Conservation (phyloP, 2,329 filamentous ascomycete species). For the Akanthomyces dipterigenus region DNA sequence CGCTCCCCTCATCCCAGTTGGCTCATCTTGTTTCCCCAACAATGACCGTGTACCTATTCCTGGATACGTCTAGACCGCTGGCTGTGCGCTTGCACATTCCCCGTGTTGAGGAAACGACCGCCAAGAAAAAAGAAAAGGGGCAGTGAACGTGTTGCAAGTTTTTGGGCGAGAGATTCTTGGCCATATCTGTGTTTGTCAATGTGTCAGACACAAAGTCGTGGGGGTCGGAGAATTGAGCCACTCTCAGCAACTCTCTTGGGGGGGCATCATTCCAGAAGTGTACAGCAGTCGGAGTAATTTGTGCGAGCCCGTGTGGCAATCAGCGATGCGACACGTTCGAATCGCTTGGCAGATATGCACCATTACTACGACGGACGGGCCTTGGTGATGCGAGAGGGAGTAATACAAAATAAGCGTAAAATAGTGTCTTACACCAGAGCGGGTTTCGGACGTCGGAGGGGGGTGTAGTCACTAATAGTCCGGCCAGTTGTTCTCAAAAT, state of each 20-base stretch:
- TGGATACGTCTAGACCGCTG: not conserved
- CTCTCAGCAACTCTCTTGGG: too few relatives aligned
- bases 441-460: conserved; percentile 6
- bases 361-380: conserved; percentile 1
- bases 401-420: conserved; percentile 12
- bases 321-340: not conserved
- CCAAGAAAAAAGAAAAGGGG: not conserved
- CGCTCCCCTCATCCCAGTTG: not conserved
- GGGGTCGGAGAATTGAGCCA: too few relatives aligned
- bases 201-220: too few relatives aligned
- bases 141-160: not conserved
- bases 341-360: not conserved
- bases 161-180: too few relatives aligned
- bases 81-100: not conserved
- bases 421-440: conserved; percentile 2
- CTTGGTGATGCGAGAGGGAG: not conserved
- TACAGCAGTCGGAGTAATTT: not conserved
- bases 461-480: not conserved
- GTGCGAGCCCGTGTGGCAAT: too few relatives aligned
- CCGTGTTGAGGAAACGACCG: not conserved
- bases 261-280: too few relatives aligned
- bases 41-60: not conserved
- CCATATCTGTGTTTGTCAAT: too few relatives aligned
- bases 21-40: conserved; percentile 10
- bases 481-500: too few relatives aligned